Evolutionary conservation across 2,329 filamentous ascomycete species (phyloP), one percentile per base, ranked within the genome.

Genomic region (Sporothrix protearum): DNA sequence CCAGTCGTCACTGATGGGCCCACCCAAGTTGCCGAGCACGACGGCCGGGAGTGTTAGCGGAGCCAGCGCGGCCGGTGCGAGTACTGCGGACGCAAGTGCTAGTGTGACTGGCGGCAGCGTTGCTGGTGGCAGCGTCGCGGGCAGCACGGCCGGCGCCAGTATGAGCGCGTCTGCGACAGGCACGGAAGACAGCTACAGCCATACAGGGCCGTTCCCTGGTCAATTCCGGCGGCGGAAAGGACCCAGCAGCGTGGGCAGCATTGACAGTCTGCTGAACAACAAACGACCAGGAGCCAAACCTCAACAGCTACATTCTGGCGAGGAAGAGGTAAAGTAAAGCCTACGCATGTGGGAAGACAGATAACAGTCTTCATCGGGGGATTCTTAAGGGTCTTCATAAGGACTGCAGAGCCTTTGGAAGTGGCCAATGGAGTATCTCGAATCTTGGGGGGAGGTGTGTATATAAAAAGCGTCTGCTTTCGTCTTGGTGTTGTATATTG

Each of bases 231-330:
- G 53, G 36, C 69, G 55, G 3, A 68, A 63, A 8, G 63, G 68
- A 2, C 68, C 68, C 8, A 55, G 51, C 49, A 75, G 73, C 42
- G 70, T 74, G 19, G 71, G 61, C 30, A 75, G 74, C 72, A 75
- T 75, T n/a, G 71, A 72, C 73, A 74, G 74, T 22, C 66, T 75
- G 64, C 66, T 75, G 8, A 75, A 75, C 30, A 69, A 66, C 55
- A 69, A 69, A 53, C 33, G 72, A 74, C 55, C 63, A 73, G 36
- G 71, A 73, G 49, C 74, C 74, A 2, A 67, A 73, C 39, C 67
- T 70, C 4, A 59, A 69, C n/a, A 28, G 59, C 4, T 75, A 75
- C 33, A 73, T 75, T 0, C 67, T 45, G 33, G 47, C 22, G 8
- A 25, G 49, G 36, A 42, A 55, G 39, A 8, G 63, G 39, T 59